These are phyloP conservation scores for Phytopythium aichiense DNA, from an alignment of 352 stramenopile species.

Conservation along the genomic window DNA sequence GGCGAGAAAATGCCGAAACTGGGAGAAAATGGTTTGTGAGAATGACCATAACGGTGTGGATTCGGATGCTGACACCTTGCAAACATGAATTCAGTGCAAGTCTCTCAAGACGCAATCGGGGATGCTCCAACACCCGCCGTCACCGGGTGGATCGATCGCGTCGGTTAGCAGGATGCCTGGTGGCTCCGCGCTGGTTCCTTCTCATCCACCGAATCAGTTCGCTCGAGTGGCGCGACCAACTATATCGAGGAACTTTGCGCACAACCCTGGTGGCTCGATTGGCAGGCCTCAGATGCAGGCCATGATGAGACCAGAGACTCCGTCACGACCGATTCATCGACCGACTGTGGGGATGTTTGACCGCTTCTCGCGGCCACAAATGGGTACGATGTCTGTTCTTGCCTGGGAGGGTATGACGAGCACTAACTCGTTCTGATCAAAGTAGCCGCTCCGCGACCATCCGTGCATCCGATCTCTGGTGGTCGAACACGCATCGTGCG, in stretches of 20 bases:
- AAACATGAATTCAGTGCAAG: conserved; percentile 43
- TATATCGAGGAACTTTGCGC: conserved; percentile 1
- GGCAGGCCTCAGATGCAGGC: conserved; percentile 19
- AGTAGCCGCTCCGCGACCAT: conserved; percentile 23
- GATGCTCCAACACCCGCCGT: conserved; percentile 45
- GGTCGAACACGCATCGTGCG: conserved; percentile 51
- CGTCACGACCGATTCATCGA: conserved; percentile 36
- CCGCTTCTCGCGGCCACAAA: conserved; percentile 55
- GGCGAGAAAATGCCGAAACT: conserved; percentile 80
- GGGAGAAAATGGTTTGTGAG: conserved; percentile 76
- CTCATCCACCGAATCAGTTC: conserved; percentile 26
- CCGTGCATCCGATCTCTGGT: conserved; percentile 35
- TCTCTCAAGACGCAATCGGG: conserved; percentile 51
- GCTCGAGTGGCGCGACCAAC: conserved; percentile 14
- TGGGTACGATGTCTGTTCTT: conserved; percentile 21
- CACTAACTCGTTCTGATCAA: not conserved
- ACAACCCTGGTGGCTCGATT: conserved; percentile 12
- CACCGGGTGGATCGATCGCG: conserved; percentile 38
- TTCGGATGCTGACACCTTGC: not conserved
- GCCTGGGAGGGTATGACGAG: not conserved
- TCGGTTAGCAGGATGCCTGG: conserved; percentile 29
- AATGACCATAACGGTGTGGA: not conserved
- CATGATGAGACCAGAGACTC: conserved; percentile 34
- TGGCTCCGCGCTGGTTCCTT: conserved; percentile 1
- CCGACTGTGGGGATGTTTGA: conserved; percentile 57